Conservation (phyloP, 1,284 basidiomycete genomes). For the Tilletiopsis washingtonensis region DNA sequence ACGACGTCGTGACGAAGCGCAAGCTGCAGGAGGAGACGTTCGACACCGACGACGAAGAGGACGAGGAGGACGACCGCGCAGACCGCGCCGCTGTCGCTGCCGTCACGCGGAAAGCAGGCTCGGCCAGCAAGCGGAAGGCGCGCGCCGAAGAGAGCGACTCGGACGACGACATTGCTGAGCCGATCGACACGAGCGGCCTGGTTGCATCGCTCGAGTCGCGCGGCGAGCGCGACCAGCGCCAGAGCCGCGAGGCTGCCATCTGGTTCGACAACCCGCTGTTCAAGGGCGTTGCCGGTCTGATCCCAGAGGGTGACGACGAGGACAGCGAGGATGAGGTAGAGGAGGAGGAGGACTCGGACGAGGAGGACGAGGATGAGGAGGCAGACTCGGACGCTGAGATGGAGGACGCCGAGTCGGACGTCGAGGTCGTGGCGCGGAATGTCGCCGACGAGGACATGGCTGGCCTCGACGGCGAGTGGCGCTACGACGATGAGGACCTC, state of each 20-base stretch:
- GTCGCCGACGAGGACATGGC: slow-evolving; percentile 63
- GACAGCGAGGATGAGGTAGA: slow-evolving; percentile 41
- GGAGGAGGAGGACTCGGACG: slow-evolving; percentile 45
- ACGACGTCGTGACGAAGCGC: slow-evolving; percentile 59
- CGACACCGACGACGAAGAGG: slow-evolving; percentile 51
- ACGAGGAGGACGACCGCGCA: slow-evolving; percentile 46
- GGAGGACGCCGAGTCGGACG: slow-evolving; percentile 34
- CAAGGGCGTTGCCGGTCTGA: slow-evolving; percentile 59
- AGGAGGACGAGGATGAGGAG: slow-evolving; percentile 39
- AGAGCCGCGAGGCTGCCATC: slow-evolving; percentile 56
- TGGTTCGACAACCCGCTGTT: slow-evolving; percentile 98
- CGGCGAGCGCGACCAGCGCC: slow-evolving; percentile 19
- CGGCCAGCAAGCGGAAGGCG: slow-evolving; percentile 21
- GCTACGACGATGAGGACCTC: slow-evolving; percentile 63
- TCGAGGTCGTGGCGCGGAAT: slow-evolving; percentile 37
- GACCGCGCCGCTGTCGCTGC: slow-evolving; percentile 24
- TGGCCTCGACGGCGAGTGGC: slow-evolving; percentile 71
- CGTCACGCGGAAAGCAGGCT: slow-evolving; percentile 46
- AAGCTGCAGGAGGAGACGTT: slow-evolving; percentile 58
- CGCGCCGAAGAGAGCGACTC: slow-evolving; percentile 12
- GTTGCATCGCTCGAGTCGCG: slow-evolving; percentile 23
- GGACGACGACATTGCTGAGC: slow-evolving; percentile 8
- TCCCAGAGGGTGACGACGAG: slow-evolving; percentile 49
- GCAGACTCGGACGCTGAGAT: slow-evolving; percentile 12
- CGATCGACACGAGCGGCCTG: slow-evolving; percentile 18